These are phyloP conservation scores for Fragaria nilgerrensis DNA, from an alignment of 306 rosid genomes.

Conservation along the genomic window DNA sequence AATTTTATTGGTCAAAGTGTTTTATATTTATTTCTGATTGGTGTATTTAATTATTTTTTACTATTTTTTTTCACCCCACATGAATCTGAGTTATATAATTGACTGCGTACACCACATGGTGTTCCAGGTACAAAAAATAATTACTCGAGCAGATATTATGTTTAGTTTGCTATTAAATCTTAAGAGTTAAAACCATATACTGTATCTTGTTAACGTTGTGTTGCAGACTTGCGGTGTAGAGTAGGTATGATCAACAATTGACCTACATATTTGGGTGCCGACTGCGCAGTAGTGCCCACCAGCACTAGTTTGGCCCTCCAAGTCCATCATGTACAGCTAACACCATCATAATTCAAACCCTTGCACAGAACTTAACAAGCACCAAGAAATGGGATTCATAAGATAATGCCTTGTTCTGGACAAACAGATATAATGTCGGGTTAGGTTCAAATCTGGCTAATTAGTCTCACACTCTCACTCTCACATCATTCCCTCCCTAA, in stretches of 20 bases:
- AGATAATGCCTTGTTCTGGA: neutral
- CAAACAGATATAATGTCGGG: neutral
- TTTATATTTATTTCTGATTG: too few relatives aligned
- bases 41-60: too few relatives aligned
- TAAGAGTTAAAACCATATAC: too few relatives aligned
- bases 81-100: too few relatives aligned
- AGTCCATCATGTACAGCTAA: constrained; percentile 15
- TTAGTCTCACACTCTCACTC: neutral
- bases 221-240: neutral
- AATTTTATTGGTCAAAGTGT: too few relatives aligned
- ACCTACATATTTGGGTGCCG: neutral
- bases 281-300: constrained; percentile 2
- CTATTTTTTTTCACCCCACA: too few relatives aligned
- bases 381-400: neutral
- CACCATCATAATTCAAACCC: constrained; percentile 5
- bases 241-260: constrained; percentile 3
- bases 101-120: too few relatives aligned
- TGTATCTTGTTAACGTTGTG: neutral
- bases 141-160: too few relatives aligned
- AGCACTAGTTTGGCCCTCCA: neutral
- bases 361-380: neutral
- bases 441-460: neutral
- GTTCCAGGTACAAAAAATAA: too few relatives aligned
- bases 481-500: constrained; percentile 5
- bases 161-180: too few relatives aligned